Evolutionary conservation across 306 rosid genomes (phyloP), one percentile per base, ranked within the genome.

Genomic region (Vigna angularis): DNA sequence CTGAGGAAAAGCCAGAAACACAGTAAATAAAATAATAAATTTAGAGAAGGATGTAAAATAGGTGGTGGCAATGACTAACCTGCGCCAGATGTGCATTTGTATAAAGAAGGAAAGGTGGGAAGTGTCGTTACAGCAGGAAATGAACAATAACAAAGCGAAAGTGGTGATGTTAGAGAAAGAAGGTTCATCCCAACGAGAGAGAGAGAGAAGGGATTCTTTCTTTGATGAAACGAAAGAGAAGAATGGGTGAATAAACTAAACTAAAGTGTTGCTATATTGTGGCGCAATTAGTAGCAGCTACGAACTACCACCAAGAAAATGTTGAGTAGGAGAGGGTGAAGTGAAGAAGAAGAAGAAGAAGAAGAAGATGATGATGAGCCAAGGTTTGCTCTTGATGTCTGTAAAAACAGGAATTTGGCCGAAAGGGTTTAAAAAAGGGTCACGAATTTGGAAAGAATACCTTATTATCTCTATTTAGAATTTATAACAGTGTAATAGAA

Each of bases 31-130:
- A 76, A 61, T 26, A 67, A 70, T 53, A 13, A 70, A 70, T n/a
- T 77, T 52, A 8, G 75, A 57, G 83, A 71, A 28, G 9, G 32
- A 45, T 5, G 62, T 14, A 62, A 70, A 66, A 22, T 26, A 22
- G 14, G 69, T 5, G 52, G 28, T 32, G 68, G 40, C 2, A 40
- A 61, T 12, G 32, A 83, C 83, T 67, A 83, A 87, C 97, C 92
- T 85, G 87, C 57, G 68, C 20, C 18, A 24, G 85, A 51, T 58
- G 85, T 76, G 81, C 4, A 45, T 63, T 85, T 88, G 57, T 51
- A 81, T 0, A 63, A 18, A 40, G 50, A 80, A 6, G 82, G 30
- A 34, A 55, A 69, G 0, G 63, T 0, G 24, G 81, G 70, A 65
- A 75, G 45, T 76, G 61, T 82, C 15, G 73, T 61, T 4, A 18